phyloP scores from a whole-genome alignment of 768 basidiomycete genomes.

The Pholiota molesta region DNA sequence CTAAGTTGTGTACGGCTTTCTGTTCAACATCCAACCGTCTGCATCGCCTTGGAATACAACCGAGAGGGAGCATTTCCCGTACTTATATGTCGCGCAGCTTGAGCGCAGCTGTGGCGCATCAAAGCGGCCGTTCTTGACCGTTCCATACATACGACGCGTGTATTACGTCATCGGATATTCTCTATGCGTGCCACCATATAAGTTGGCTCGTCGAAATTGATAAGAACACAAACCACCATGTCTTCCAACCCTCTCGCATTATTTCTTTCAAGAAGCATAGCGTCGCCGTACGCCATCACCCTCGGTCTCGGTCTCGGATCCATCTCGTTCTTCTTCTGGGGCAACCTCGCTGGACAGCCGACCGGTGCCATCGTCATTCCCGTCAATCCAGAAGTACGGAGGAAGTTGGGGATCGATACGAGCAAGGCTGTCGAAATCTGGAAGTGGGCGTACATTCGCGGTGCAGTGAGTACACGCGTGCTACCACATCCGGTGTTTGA shows the following conservation, averaged over 20 bases:
- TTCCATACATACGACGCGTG: too few relatives aligned
- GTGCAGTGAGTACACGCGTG: slow-evolving; percentile 5
- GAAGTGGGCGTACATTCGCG: slow-evolving; percentile 12
- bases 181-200: too few relatives aligned
- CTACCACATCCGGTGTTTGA: background rate
- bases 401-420: slow-evolving; percentile 8
- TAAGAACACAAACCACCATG: background rate
- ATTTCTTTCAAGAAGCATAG: slow-evolving; percentile 1
- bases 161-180: too few relatives aligned
- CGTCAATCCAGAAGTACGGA: slow-evolving; percentile 3
- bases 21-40: too few relatives aligned
- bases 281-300: slow-evolving; percentile 8
- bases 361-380: slow-evolving; percentile 2
- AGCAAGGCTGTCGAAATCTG: slow-evolving; percentile 11
- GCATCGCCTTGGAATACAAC: too few relatives aligned
- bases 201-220: too few relatives aligned
- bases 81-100: too few relatives aligned
- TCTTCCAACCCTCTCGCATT: background rate
- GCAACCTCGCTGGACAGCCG: slow-evolving; percentile 8
- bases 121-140: too few relatives aligned
- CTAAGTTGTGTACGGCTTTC: too few relatives aligned
- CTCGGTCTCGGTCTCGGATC: slow-evolving; percentile 9
- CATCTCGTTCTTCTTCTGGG: slow-evolving; percentile 17
- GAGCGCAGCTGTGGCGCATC: too few relatives aligned
- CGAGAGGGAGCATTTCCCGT: too few relatives aligned